These are phyloP conservation scores for Prototheca stagnorum DNA, from an alignment of 163 green algal genomes.

Conservation along the genomic window DNA sequence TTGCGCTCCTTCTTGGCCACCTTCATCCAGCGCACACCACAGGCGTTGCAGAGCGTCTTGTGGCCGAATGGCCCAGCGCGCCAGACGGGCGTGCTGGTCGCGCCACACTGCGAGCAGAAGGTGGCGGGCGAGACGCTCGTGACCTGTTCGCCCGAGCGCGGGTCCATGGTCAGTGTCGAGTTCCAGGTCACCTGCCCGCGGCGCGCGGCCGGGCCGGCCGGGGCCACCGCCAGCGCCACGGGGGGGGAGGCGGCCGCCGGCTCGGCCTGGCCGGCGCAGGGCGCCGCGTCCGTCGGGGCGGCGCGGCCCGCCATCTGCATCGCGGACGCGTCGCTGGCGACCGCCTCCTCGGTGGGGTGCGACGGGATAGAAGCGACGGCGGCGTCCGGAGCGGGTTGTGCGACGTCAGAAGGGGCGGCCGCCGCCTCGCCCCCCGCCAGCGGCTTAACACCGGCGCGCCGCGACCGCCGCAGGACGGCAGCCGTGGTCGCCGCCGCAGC, in stretches of 20 bases:
- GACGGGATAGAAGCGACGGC: too few relatives aligned
- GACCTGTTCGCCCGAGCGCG: conserved; percentile 8
- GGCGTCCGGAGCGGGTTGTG: too few relatives aligned
- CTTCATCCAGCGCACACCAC: conserved; percentile 61
- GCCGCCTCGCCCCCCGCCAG: too few relatives aligned
- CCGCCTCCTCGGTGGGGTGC: too few relatives aligned
- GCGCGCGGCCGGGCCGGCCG: background rate
- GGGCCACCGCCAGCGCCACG: conserved; percentile 1
- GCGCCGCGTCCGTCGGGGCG: background rate
- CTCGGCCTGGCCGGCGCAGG: background rate
- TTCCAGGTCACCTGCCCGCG: conserved; percentile 12
- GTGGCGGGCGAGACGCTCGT: conserved; percentile 10
- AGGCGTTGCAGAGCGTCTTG: conserved; percentile 74
- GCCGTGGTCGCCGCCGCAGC: too few relatives aligned
- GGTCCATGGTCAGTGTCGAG: conserved; percentile 10
- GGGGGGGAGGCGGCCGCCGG: background rate
- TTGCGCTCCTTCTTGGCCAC: conserved; percentile 15
- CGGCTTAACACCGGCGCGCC: background rate
- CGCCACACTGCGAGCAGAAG: conserved; percentile 23
- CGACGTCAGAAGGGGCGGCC: background rate
- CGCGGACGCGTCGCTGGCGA: background rate
- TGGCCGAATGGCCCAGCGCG: conserved; percentile 47
- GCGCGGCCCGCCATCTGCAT: background rate
- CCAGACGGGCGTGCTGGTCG: conserved; percentile 45
- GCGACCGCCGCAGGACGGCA: too few relatives aligned